Percentiles rank a stretch among this genome's conserved stretches.
These are phyloP conservation scores for Keithomyces neogunnii DNA, from an alignment of 2,329 filamentous ascomycete species.

Conservation along the genomic window DNA sequence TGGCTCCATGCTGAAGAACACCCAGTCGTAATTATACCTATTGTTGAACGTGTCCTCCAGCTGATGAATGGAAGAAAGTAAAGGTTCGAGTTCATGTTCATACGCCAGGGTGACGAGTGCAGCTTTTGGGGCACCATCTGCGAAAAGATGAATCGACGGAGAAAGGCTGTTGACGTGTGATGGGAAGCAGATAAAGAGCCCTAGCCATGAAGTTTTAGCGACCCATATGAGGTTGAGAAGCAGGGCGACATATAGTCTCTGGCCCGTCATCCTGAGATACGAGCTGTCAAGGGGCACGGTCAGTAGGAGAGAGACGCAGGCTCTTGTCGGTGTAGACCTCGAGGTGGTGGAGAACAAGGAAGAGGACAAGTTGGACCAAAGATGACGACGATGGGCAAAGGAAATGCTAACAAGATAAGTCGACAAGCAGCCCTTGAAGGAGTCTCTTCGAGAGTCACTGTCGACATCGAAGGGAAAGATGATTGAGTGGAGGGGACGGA, in stretches of 20 bases:
- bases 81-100: slow-evolving; percentile 20
- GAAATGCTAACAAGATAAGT: background rate
- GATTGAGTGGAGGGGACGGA: background rate
- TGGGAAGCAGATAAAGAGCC: slow-evolving; percentile 2
- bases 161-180: slow-evolving; percentile 10
- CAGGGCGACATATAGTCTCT: slow-evolving; percentile 1
- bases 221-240: slow-evolving; percentile 3
- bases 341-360: background rate
- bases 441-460: background rate
- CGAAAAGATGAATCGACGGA: slow-evolving; percentile 6
- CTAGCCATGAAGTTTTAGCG: slow-evolving; percentile 6
- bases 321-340: background rate
- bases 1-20: slow-evolving; percentile 75
- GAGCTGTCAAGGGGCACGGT: slow-evolving; percentile 10
- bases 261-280: slow-evolving; percentile 6
- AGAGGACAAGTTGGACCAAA: background rate
- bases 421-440: background rate
- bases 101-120: slow-evolving; percentile 23
- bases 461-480: background rate
- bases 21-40: slow-evolving; percentile 81
- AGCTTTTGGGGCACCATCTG: slow-evolving; percentile 19
- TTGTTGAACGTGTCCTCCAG: slow-evolving; percentile 54
- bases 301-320: slow-evolving; percentile 3
- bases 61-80: slow-evolving; percentile 45
- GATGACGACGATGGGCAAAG: background rate